Percentiles rank a stretch among this genome's conserved stretches.
Conservation (phyloP, 805 yeast genomes). For the Starmerella davenportii region DNA sequence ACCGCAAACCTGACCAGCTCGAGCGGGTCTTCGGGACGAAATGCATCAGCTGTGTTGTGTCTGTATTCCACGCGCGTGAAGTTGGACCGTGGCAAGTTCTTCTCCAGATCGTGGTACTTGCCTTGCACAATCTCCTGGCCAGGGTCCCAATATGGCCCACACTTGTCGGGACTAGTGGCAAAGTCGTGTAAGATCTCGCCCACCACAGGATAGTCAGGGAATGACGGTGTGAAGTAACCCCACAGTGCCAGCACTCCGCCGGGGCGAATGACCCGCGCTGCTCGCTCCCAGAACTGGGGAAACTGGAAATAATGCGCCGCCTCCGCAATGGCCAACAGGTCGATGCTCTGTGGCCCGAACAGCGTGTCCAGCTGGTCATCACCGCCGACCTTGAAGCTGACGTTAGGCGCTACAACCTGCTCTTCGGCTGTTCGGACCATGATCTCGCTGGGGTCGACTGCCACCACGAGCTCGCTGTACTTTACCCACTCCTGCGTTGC, state of each 20-base stretch:
- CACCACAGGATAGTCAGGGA: constrained; percentile 34
- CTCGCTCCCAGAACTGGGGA: constrained; percentile 32
- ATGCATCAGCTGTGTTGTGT: constrained; percentile 17
- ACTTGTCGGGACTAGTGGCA: constrained; percentile 29
- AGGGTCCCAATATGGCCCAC: constrained; percentile 67
- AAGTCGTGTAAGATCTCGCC: constrained; percentile 36
- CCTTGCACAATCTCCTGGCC: constrained; percentile 43
- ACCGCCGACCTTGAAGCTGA: constrained; percentile 10
- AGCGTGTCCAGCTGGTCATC: constrained; percentile 15
- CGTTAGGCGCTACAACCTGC: constrained; percentile 17
- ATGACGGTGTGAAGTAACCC: constrained; percentile 61
- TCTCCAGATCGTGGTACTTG: constrained; percentile 26
- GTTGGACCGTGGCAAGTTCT: constrained; percentile 25
- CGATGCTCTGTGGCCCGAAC: constrained; percentile 28
- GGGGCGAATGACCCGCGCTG: constrained; percentile 33
- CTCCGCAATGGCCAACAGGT: constrained; percentile 62
- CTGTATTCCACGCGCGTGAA: constrained; percentile 28
- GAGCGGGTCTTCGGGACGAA: constrained; percentile 12
- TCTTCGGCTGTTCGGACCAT: constrained; percentile 36
- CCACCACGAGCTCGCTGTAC: constrained; percentile 35
- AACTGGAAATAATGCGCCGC: constrained; percentile 71
- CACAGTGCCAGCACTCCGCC: constrained; percentile 59
- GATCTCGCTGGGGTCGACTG: constrained; percentile 40
- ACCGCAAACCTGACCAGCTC: constrained; percentile 13
- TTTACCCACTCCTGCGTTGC: constrained; percentile 38